Evolutionary conservation across 2,329 filamentous ascomycete species (phyloP).

Genomic region (Fonsecaea pugnacius): DNA sequence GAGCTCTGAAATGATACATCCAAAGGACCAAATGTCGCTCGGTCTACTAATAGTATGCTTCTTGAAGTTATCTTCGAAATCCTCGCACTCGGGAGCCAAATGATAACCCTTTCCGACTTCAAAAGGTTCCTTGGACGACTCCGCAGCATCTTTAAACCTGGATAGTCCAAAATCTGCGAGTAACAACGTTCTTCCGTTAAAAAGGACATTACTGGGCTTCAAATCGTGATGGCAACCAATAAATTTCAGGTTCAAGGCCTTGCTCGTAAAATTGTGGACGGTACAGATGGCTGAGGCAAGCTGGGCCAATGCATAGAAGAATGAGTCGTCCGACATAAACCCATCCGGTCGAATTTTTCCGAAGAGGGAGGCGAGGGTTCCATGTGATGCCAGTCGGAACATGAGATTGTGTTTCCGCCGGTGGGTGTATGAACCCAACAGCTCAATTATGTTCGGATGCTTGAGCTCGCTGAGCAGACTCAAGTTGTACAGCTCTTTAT

Average conservation of each 20-base stretch:
- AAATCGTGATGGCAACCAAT: constrained; percentile 16
- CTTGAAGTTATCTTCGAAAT: not conserved
- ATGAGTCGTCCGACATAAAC: not conserved
- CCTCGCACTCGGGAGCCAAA: constrained; percentile 1
- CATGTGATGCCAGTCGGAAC: not conserved
- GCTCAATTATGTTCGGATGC: constrained; percentile 5
- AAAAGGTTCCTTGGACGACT: not conserved
- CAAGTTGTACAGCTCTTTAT: too few relatives aligned
- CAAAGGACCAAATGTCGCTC: constrained; percentile 7
- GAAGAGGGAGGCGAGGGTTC: constrained; percentile 1
- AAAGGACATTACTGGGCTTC: constrained; percentile 4
- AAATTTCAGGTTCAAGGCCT: not conserved
- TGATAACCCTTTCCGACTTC: constrained; percentile 1
- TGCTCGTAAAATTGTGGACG: not conserved
- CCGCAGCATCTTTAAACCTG: not conserved
- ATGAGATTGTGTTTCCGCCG: too few relatives aligned
- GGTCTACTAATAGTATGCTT: not conserved
- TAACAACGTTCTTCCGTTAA: not conserved
- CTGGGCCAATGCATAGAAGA: not conserved
- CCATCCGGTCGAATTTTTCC: not conserved
- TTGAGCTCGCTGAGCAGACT: not conserved
- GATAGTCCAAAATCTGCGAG: constrained; percentile 9
- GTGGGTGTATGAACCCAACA: constrained; percentile 2
- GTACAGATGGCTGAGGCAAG: not conserved
- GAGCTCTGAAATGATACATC: constrained; percentile 7